Evolutionary conservation across 2,329 filamentous ascomycete species (phyloP).

Genomic region (Cylindrodendrum hubeiense): DNA sequence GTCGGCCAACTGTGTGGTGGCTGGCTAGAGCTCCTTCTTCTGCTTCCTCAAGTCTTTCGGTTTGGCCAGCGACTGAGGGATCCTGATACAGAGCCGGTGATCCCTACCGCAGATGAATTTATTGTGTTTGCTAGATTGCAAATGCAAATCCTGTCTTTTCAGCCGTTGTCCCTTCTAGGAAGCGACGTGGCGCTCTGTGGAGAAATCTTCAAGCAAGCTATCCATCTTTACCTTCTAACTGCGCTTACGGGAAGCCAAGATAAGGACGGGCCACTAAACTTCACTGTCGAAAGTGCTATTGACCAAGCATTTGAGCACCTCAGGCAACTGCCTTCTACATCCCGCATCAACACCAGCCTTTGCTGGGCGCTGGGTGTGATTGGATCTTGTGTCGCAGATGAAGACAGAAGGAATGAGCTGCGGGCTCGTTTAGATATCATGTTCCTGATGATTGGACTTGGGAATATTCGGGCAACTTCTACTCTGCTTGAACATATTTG

Average conservation of each 20-base stretch:
- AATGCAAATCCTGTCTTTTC: conserved; percentile 48
- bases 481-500: conserved; percentile 52
- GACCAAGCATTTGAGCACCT: conserved; percentile 31
- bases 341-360: conserved; percentile 43
- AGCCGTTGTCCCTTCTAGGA: conserved; percentile 42
- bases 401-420: conserved; percentile 48
- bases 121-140: conserved; percentile 51
- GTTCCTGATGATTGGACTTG: conserved; percentile 48
- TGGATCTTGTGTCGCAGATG: conserved; percentile 41
- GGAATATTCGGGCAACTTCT: conserved; percentile 52
- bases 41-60: conserved; percentile 48
- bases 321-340: conserved; percentile 30
- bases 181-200: conserved; percentile 49
- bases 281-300: conserved; percentile 18
- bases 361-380: conserved; percentile 44
- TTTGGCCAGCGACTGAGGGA: conserved; percentile 44
- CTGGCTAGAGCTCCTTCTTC: conserved; percentile 42
- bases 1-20: conserved; percentile 43
- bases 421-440: conserved; percentile 40
- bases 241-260: not conserved
- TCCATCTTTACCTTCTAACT: conserved; percentile 49
- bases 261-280: not conserved
- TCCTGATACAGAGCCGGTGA: conserved; percentile 34
- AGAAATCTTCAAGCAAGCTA: conserved; percentile 52
- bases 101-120: conserved; percentile 49